Base-by-base conservation (phyloP, 805 yeast species). In the Candida oleophila region DNA sequence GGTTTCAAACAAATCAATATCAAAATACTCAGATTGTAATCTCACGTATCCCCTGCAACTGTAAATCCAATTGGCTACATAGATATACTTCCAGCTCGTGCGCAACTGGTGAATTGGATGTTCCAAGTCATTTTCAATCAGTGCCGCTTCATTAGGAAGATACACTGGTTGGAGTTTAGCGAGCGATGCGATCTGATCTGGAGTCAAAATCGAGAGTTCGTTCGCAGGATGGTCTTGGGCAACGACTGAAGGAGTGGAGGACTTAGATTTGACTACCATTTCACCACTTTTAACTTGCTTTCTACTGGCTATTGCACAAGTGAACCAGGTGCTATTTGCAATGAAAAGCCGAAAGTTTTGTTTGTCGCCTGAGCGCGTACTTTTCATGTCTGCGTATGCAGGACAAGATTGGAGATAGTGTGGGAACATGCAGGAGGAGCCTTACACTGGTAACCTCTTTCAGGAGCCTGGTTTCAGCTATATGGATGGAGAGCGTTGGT, bases 1-100 rank as follows among this genome's bases (percentile, higher is more conserved):
- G 54, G 82, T 82, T 55, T 83, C 89, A 49, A 83, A 74, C 16
- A 76, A 65, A 48, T 81, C 84, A 5, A 76, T 74, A 54, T 82
- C 85, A 52, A 83, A 79, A 11, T 69, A 69, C 45, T 82, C 87
- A 4, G 69, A 65, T 11, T 68, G 66, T 45, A 83, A 59, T 52
- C 71, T 78, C 32, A 82, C 59, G 42, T 72, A 69, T 20, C 80
- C 81, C 45, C 82, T 74, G 59, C 77, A 74, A 41, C 73, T 66
- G 50, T 73, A 73, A 22, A 82, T 59, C 88, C 88, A 83, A 59
- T 82, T 80, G 11, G 80, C 60, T 40, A 61, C 65, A 32, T 59
- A 64, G 2, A 64, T 46, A 47, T 64, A 64, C 21, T 53, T 54
- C 38, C 54, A 61, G 11, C 56, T 51, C 7, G 44, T 34, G 42